These are phyloP conservation scores for Pseudomonodictys pantanalensis DNA, from an alignment of 495 filamentous ascomycete species.

Conservation along the genomic window DNA sequence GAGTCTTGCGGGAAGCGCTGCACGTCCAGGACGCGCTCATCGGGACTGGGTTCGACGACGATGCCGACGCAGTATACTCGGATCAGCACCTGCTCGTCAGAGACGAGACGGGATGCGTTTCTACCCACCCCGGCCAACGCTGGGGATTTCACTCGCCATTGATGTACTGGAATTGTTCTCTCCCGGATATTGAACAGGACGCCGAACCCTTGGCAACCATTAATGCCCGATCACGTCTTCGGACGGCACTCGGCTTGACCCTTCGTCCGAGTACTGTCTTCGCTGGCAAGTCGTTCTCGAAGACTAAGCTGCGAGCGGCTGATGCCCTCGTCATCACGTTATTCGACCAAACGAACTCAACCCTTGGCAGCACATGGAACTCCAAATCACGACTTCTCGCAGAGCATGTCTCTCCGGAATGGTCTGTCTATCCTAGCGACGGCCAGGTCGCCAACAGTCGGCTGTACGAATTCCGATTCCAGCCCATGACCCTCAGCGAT, in stretches of 20 bases:
- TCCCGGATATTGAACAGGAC: slow-evolving; percentile 53
- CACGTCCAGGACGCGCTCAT: slow-evolving; percentile 53
- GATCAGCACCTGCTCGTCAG: background rate
- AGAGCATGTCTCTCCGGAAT: slow-evolving; percentile 44
- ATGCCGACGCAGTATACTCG: background rate
- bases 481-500: slow-evolving; percentile 60
- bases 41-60: slow-evolving; percentile 17
- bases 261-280: slow-evolving; percentile 71
- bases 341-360: slow-evolving; percentile 59
- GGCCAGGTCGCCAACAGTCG: slow-evolving; percentile 51
- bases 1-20: slow-evolving; percentile 60
- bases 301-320: slow-evolving; percentile 58
- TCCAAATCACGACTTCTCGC: slow-evolving; percentile 50
- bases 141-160: slow-evolving; percentile 66
- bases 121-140: background rate
- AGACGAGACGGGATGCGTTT: background rate
- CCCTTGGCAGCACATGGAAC: slow-evolving; percentile 59
- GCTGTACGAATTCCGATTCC: slow-evolving; percentile 71
- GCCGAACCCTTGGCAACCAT: slow-evolving; percentile 60
- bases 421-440: slow-evolving; percentile 59
- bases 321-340: slow-evolving; percentile 73
- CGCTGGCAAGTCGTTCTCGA: slow-evolving; percentile 66
- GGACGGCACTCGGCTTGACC: slow-evolving; percentile 64
- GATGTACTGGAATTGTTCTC: slow-evolving; percentile 69
- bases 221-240: slow-evolving; percentile 52